phyloP scores from a whole-genome alignment of 345 rosid species.

The Melaleuca alternifolia region DNA sequence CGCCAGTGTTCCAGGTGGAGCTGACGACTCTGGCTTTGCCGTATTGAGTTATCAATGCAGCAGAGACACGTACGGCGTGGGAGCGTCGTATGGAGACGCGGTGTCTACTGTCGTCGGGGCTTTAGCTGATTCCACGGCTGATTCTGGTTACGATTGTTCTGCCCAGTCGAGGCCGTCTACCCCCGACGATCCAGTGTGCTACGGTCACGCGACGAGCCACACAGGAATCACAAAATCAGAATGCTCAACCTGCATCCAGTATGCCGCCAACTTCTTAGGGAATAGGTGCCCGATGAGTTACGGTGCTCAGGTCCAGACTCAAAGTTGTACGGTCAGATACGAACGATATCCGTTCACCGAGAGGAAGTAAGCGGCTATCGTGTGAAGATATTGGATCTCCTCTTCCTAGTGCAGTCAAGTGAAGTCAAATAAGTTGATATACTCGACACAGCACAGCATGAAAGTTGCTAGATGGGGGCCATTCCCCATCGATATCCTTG shows the following conservation, averaged over 20 bases:
- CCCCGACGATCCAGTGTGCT: not conserved
- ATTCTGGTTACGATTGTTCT: not conserved
- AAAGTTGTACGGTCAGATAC: not conserved
- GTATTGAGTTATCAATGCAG: not conserved
- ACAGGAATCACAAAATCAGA: rapidly evolving
- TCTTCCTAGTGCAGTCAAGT: not conserved
- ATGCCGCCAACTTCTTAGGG: not conserved
- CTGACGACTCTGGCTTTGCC: not conserved
- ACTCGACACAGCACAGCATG: not conserved
- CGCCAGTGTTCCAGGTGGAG: rapidly evolving
- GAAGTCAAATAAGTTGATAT: not conserved
- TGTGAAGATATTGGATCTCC: not conserved
- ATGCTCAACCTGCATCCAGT: not conserved
- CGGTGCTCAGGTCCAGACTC: not conserved
- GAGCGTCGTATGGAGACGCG: not conserved
- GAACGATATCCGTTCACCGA: not conserved
- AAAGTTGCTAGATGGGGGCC: not conserved
- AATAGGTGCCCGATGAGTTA: not conserved
- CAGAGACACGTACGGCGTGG: not conserved
- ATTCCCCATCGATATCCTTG: not conserved
- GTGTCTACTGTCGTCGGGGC: not conserved
- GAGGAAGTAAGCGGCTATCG: not conserved
- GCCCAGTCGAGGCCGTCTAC: not conserved
- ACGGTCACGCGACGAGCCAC: not conserved
- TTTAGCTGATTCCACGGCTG: not conserved